Percentiles rank a stretch among this genome's conserved stretches.
phyloP scores from a whole-genome alignment of 371 early-diverging fungal genomes.

The Nematocida sp. region DNA sequence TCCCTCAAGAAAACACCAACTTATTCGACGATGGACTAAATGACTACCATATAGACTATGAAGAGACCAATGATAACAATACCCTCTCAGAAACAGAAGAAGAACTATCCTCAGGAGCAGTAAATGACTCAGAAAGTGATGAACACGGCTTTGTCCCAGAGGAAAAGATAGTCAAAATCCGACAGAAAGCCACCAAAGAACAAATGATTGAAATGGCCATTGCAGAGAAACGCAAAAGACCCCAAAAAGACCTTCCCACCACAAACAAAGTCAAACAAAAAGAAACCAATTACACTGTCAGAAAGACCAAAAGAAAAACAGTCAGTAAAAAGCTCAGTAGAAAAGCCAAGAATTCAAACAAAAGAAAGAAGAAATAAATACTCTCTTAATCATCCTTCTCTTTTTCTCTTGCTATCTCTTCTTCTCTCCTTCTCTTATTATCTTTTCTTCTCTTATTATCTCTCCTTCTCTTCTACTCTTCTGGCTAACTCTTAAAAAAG shows the following conservation, averaged over 20 bases:
- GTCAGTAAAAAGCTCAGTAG: constrained; percentile 24
- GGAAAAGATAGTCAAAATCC: constrained; percentile 45
- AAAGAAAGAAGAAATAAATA: too few relatives aligned
- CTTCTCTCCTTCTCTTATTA: too few relatives aligned
- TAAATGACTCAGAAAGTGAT: constrained; percentile 4
- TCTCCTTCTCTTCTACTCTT: too few relatives aligned
- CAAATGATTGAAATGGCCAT: constrained; percentile 49
- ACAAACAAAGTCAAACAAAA: constrained; percentile 42
- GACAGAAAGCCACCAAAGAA: constrained; percentile 54
- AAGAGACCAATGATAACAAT: constrained; percentile 23
- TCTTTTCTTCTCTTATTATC: too few relatives aligned
- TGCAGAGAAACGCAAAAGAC: constrained; percentile 26
- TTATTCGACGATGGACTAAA: constrained; percentile 23
- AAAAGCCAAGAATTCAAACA: constrained; percentile 15
- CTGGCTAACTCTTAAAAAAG: too few relatives aligned
- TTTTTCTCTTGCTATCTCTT: too few relatives aligned
- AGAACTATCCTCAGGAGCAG: neutral
- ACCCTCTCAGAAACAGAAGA: neutral
- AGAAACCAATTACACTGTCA: constrained; percentile 37
- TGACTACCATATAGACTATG: constrained; percentile 44
- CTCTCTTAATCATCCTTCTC: too few relatives aligned
- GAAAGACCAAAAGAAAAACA: constrained; percentile 29
- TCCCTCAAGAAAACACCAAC: too few relatives aligned
- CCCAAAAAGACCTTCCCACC: constrained; percentile 27
- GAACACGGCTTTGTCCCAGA: constrained; percentile 43